Evolutionary conservation across 2,329 filamentous ascomycete species (phyloP).

Genomic region (Alternaria consortialis): DNA sequence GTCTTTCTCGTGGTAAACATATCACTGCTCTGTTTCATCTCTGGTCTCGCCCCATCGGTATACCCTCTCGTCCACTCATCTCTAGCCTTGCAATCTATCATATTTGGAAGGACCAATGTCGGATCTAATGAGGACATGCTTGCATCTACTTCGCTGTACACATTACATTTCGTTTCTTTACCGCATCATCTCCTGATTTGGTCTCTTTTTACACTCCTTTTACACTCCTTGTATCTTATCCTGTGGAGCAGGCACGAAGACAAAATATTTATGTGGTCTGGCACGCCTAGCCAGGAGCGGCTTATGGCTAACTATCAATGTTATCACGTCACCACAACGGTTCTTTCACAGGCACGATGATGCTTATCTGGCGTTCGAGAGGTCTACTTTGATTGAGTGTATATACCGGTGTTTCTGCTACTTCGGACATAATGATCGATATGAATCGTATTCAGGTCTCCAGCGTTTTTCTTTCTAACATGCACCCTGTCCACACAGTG

Average conservation of each 20-base stretch:
- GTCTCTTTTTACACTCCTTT: constrained; percentile 24
- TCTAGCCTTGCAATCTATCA: constrained; percentile 12
- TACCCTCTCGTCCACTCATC: constrained; percentile 27
- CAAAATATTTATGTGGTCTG: constrained; percentile 16
- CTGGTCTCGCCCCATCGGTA: constrained; percentile 20
- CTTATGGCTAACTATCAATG: constrained; percentile 25
- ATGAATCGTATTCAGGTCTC: neutral
- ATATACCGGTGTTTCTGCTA: constrained; percentile 1
- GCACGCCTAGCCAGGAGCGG: constrained; percentile 2
- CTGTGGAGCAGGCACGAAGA: constrained; percentile 23
- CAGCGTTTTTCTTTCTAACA: neutral
- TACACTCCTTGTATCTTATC: constrained; percentile 31
- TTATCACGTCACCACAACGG: constrained; percentile 23
- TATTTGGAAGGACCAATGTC: constrained; percentile 13
- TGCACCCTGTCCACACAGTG: neutral
- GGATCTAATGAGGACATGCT: constrained; percentile 23
- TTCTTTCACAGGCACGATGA: constrained; percentile 10
- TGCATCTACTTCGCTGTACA: constrained; percentile 40
- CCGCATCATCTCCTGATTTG: constrained; percentile 22
- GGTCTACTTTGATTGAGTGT: neutral
- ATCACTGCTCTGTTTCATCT: constrained; percentile 1
- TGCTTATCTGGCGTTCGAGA: constrained; percentile 13
- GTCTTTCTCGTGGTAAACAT: constrained; percentile 70
- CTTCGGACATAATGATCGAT: neutral
- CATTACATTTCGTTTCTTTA: constrained; percentile 34